A percentile compares a stretch with the other conserved stretches of the same genome.
phyloP scores from a whole-genome alignment of 805 yeast species.

The Metschnikowia reukaufii region DNA sequence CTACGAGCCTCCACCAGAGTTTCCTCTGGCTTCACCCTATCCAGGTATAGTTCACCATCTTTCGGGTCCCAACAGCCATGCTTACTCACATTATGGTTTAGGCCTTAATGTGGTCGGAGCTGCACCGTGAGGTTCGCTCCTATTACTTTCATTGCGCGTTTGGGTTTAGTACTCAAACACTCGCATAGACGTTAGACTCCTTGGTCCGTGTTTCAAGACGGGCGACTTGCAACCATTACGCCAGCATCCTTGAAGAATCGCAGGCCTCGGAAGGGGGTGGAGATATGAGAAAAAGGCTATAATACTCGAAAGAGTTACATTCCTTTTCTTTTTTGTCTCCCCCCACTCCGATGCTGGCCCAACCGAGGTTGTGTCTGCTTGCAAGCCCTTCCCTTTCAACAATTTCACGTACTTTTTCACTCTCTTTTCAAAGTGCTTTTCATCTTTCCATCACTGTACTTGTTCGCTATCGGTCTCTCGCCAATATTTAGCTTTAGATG shows the following conservation, averaged over 20 bases:
- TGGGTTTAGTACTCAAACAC: conserved; percentile 44
- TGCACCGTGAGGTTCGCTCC: conserved; percentile 35
- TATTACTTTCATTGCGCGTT: conserved; percentile 42
- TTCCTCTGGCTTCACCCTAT: conserved; percentile 47
- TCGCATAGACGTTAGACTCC: conserved; percentile 44
- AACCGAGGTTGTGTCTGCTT: conserved; percentile 34
- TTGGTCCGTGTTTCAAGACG: conserved; percentile 45
- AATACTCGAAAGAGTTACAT: conserved; percentile 33
- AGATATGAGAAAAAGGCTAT: conserved; percentile 24
- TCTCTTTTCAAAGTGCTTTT: conserved; percentile 46
- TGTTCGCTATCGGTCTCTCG: conserved; percentile 50
- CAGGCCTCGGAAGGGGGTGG: conserved; percentile 30
- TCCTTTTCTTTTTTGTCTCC: conserved; percentile 31
- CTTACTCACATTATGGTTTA: conserved; percentile 42
- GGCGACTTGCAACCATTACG: conserved; percentile 27
- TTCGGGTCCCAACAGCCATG: conserved; percentile 47
- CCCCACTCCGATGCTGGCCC: conserved; percentile 39
- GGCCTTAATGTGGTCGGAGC: conserved; percentile 31
- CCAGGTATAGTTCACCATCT: conserved; percentile 47
- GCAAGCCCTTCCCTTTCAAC: too few relatives aligned
- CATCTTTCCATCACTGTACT: conserved; percentile 49
- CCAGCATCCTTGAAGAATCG: conserved; percentile 33
- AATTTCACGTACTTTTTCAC: conserved; percentile 47
- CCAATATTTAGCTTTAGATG: conserved; percentile 46
- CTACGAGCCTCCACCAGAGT: conserved; percentile 48